These are phyloP conservation scores for Acanthamoeba triangularis DNA, from an alignment of 208 protist genomes.

Conservation along the genomic window DNA sequence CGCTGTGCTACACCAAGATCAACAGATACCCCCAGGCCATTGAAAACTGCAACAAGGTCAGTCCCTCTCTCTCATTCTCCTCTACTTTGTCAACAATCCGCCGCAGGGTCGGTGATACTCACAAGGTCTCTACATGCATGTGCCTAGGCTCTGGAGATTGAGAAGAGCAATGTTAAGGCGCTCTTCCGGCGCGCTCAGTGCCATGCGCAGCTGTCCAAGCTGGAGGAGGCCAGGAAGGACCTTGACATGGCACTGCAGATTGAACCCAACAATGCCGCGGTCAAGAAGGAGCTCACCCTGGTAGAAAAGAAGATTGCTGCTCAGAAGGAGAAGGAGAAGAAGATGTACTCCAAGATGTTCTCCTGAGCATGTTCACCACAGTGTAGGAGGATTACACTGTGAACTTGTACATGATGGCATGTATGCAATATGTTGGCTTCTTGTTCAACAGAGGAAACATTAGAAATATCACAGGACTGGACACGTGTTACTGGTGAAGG, in stretches of 20 bases:
- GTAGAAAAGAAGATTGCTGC: neutral
- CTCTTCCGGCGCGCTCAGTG: constrained; percentile 94
- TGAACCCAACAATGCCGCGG: constrained; percentile 88
- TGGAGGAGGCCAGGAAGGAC: constrained; percentile 94
- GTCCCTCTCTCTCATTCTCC: neutral
- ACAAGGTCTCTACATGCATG: neutral
- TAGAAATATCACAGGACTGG: too few species aligned
- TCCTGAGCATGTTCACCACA: too few species aligned
- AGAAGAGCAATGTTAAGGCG: constrained; percentile 92
- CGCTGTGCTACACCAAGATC: constrained; percentile 93
- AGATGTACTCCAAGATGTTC: constrained; percentile 69
- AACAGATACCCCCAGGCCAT: constrained; percentile 94
- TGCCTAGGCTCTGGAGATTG: constrained; percentile 93
- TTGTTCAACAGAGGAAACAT: too few species aligned
- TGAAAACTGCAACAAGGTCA: constrained; percentile 93
- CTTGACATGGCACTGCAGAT: constrained; percentile 93
- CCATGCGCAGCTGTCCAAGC: constrained; percentile 92
- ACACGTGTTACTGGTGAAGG: too few species aligned
- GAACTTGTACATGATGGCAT: too few species aligned
- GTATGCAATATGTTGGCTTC: too few species aligned
- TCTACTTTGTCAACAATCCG: neutral
- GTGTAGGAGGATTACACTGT: too few species aligned
- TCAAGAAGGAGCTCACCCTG: constrained; percentile 66
- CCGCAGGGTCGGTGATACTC: too few species aligned
- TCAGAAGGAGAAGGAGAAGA: constrained; percentile 62